Conservation (phyloP, 2,329 filamentous ascomycete genomes). For the Pseudogymnoascus sp. region DNA sequence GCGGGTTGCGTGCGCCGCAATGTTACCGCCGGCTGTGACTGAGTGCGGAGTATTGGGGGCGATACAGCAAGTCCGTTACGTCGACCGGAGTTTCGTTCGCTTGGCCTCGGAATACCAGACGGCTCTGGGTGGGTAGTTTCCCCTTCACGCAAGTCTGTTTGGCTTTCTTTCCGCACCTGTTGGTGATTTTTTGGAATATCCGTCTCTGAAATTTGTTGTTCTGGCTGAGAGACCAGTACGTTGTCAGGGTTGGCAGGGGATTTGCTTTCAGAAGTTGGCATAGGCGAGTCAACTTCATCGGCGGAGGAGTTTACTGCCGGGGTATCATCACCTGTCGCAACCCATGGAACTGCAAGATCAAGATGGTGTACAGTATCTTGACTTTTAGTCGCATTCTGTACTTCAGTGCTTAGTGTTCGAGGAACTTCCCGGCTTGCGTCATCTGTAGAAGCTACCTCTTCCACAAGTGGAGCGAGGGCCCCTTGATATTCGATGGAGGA, state of each 20-base stretch:
- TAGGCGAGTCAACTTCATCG: not conserved
- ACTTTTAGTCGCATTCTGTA: not conserved
- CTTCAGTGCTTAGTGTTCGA: not conserved
- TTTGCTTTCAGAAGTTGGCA: not conserved
- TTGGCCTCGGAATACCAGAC: conserved; percentile 27
- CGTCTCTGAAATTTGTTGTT: conserved; percentile 14
- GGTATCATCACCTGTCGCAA: not conserved
- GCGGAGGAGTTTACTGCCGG: not conserved
- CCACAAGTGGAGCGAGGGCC: not conserved
- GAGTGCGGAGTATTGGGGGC: conserved; percentile 27
- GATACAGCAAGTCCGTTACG: conserved; percentile 22
- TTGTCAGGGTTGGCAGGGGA: not conserved
- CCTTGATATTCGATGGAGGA: not conserved
- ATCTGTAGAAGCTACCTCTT: not conserved
- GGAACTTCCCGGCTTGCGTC: not conserved
- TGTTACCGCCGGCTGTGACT: conserved; percentile 29
- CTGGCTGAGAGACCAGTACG: not conserved
- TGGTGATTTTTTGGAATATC: conserved; percentile 27
- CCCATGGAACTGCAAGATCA: conserved; percentile 43
- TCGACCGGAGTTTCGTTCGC: conserved; percentile 23
- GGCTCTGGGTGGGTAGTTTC: conserved; percentile 18
- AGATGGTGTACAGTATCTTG: conserved; percentile 42
- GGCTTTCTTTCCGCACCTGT: conserved; percentile 20
- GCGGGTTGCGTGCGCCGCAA: conserved; percentile 23
- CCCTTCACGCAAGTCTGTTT: conserved; percentile 17